Evolutionary conservation across 768 basidiomycete genomes (phyloP).

Genomic region (Erythrobasidium yunnanense): DNA sequence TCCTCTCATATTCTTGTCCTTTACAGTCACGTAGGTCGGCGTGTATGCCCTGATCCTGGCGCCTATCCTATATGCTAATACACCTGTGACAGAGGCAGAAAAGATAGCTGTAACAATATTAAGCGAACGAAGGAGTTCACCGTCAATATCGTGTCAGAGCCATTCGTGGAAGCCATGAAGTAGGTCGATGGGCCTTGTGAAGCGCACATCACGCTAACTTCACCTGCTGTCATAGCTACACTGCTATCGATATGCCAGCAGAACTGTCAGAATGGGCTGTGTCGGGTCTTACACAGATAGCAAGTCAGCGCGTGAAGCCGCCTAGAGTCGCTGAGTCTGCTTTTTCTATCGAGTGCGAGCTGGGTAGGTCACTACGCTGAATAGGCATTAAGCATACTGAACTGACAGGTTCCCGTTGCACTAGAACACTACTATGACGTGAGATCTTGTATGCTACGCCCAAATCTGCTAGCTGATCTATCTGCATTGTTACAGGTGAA

Average conservation of each 20-base stretch:
- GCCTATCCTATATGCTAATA: too few species aligned
- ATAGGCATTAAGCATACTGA: background rate
- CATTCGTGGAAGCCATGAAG: slow-evolving; percentile 45
- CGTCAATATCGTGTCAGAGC: slow-evolving; percentile 60
- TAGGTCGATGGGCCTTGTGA: background rate
- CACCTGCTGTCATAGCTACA: slow-evolving; percentile 31
- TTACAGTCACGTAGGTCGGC: too few species aligned
- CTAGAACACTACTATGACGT: too few species aligned
- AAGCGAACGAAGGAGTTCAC: slow-evolving; percentile 57
- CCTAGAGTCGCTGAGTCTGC: slow-evolving; percentile 43
- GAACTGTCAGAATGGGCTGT: slow-evolving; percentile 42
- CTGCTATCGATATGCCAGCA: slow-evolving; percentile 40
- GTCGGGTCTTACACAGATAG: slow-evolving; percentile 32
- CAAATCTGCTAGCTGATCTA: too few species aligned
- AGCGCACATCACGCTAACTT: background rate
- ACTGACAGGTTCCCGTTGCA: too few species aligned
- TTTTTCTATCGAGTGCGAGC: slow-evolving; percentile 42
- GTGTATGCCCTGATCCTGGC: too few species aligned
- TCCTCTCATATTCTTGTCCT: slow-evolving; percentile 47
- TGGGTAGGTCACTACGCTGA: background rate
- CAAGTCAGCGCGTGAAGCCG: slow-evolving; percentile 38
- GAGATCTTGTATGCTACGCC: too few species aligned
- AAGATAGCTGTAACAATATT: slow-evolving; percentile 59
- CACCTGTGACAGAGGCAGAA: slow-evolving; percentile 19
- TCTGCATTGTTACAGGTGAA: background rate